These are phyloP conservation scores for Primulina eburnea DNA, from an alignment of 257 asterid species.

Conservation along the genomic window DNA sequence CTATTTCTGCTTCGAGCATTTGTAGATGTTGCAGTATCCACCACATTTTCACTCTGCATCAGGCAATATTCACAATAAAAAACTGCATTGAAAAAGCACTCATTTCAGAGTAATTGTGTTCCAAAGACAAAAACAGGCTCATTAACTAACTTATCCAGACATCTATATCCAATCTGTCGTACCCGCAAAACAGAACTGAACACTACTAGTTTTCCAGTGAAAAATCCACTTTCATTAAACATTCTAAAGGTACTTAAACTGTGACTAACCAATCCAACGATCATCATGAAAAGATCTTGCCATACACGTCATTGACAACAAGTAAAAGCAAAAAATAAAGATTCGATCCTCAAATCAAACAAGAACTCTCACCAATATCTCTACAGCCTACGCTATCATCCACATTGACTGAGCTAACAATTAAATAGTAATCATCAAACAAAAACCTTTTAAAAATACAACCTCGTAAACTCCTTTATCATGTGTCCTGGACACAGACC, in stretches of 20 bases:
- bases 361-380: background rate
- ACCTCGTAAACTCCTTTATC: conserved; percentile 51
- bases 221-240: background rate
- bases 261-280: conserved; percentile 2
- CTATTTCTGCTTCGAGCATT: conserved; percentile 32
- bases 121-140: conserved; percentile 10
- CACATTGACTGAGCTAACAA: conserved; percentile 6
- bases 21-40: conserved; percentile 20
- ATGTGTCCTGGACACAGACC: conserved; percentile 52
- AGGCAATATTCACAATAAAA: conserved; percentile 20
- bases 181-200: conserved; percentile 10
- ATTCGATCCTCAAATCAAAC: conserved; percentile 11
- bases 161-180: background rate
- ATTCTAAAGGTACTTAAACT: conserved; percentile 2
- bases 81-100: conserved; percentile 9
- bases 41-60: conserved; percentile 49
- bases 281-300: background rate
- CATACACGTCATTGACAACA: conserved; percentile 2
- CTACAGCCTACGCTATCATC: background rate
- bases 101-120: background rate
- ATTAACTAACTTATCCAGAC: conserved; percentile 9
- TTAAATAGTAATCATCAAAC: background rate
- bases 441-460: conserved; percentile 8
- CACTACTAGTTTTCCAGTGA: background rate
- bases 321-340: background rate